Conservation (phyloP, 140 eudicot species). For the Anethum foeniculum region DNA sequence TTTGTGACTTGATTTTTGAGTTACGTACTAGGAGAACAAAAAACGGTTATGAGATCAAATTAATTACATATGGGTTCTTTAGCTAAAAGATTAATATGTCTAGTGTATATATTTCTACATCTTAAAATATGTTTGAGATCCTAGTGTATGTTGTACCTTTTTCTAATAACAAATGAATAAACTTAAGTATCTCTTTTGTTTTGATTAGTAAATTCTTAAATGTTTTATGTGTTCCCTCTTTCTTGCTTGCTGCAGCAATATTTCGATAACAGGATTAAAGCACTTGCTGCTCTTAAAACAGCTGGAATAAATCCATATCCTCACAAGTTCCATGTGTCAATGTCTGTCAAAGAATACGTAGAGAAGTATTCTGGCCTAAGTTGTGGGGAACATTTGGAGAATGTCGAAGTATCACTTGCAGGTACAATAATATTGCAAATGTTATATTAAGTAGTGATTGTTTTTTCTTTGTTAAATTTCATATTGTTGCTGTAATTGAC, state of each 20-base stretch:
- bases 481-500: conserved; percentile 11
- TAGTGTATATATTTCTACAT: neutral
- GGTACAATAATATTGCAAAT: conserved; percentile 29
- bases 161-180: neutral
- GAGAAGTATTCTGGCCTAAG: conserved; percentile 46
- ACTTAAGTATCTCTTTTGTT: neutral
- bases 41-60: neutral
- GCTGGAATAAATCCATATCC: conserved; percentile 80
- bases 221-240: neutral
- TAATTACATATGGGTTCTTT: neutral
- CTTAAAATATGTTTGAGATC: neutral
- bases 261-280: conserved; percentile 63
- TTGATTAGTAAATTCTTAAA: neutral
- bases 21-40: neutral
- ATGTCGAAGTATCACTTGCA: conserved; percentile 63
- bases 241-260: conserved; percentile 64
- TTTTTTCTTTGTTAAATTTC: neutral
- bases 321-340: conserved; percentile 60
- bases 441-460: neutral
- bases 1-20: neutral
- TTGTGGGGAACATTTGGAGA: conserved; percentile 67
- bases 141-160: neutral
- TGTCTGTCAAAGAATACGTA: conserved; percentile 51
- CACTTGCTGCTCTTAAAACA: conserved; percentile 60
- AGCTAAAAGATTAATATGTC: neutral